A percentile compares a stretch with the other conserved stretches of the same genome.
These are phyloP conservation scores for Aspergillus sp. DNA, from an alignment of 2,329 filamentous ascomycete genomes.

Conservation along the genomic window DNA sequence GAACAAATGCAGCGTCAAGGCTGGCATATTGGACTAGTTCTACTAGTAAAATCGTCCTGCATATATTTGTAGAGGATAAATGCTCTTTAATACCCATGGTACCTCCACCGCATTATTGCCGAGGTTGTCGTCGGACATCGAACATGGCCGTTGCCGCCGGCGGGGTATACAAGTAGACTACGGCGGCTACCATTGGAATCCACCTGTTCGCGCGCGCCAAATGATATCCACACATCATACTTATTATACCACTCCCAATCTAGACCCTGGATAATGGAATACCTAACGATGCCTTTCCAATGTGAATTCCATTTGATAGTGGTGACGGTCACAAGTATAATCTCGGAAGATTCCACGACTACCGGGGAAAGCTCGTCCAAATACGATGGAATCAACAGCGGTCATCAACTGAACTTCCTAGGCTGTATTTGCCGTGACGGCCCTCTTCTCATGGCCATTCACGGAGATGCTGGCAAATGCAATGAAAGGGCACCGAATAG, in stretches of 20 bases:
- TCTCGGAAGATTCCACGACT: neutral
- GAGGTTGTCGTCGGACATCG: neutral
- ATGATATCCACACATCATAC: neutral
- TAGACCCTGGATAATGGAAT: neutral
- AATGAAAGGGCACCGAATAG: neutral
- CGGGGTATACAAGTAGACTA: neutral
- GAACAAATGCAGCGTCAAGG: constrained; percentile 29
- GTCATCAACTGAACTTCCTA: neutral
- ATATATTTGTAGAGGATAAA: too few relatives aligned
- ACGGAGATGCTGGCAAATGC: neutral
- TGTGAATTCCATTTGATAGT: neutral
- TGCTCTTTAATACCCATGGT: neutral
- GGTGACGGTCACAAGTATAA: neutral
- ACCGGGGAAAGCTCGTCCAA: neutral
- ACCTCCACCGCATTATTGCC: neutral
- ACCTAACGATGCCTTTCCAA: neutral
- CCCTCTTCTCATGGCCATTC: neutral
- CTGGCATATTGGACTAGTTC: constrained; percentile 19
- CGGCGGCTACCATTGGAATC: too few relatives aligned
- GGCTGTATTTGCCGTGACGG: neutral
- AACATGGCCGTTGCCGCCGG: too few relatives aligned
- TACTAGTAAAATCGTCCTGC: too few relatives aligned
- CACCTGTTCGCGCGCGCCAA: neutral
- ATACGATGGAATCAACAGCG: neutral
- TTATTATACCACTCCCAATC: neutral